Evolutionary conservation across 73 alveolate species (phyloP).

Genomic region (Paramecium biaurelia): DNA sequence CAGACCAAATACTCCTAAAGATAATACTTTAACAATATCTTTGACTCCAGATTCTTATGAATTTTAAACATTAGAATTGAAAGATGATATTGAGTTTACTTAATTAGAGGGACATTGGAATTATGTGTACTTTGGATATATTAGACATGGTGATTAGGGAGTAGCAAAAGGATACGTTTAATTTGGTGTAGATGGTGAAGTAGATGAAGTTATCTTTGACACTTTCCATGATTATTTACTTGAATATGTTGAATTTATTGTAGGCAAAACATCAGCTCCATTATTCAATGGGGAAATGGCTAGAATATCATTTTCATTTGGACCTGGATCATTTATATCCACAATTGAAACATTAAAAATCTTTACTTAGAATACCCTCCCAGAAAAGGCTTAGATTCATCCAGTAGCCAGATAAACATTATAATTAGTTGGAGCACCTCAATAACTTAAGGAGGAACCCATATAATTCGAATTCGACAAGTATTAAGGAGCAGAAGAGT

Average conservation of each 20-base stretch:
- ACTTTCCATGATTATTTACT: background rate
- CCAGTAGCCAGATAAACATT: constrained; percentile 34
- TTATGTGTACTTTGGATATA: constrained; percentile 47
- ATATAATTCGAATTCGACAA: constrained; percentile 12
- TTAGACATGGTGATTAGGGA: background rate
- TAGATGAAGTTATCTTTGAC: background rate
- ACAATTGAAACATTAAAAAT: background rate
- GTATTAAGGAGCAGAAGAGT: constrained; percentile 45
- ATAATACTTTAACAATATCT: background rate
- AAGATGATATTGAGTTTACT: constrained; percentile 6
- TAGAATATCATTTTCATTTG: constrained; percentile 17
- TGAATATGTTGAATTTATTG: constrained; percentile 30
- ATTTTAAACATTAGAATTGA: background rate
- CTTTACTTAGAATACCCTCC: background rate
- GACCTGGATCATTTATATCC: constrained; percentile 26
- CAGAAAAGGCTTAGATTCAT: constrained; percentile 40
- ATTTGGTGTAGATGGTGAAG: constrained; percentile 50
- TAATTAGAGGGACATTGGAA: constrained; percentile 37
- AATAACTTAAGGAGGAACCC: background rate
- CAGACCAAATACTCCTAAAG: constrained; percentile 43
- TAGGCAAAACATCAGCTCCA: constrained; percentile 41
- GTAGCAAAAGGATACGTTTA: background rate
- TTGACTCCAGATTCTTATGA: constrained; percentile 26
- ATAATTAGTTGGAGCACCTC: background rate
- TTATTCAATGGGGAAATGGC: constrained; percentile 35